A percentile compares a stretch with the other conserved stretches of the same genome.
phyloP scores from a whole-genome alignment of 2,329 filamentous ascomycete species.

The Colletotrichum phormii region DNA sequence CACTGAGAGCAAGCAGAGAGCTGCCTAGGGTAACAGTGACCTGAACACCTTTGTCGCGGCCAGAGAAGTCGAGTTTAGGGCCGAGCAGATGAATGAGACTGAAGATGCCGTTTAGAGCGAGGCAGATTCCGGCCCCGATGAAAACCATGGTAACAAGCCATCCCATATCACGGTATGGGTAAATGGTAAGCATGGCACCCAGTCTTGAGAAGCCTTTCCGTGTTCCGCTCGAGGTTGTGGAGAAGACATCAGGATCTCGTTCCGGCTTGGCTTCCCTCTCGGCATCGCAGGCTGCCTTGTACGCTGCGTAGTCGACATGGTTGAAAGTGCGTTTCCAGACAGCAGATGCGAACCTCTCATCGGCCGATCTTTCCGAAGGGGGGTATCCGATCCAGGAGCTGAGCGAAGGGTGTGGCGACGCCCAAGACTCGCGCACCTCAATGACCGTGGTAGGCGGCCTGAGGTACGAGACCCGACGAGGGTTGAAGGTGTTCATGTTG shows the following conservation, averaged over 20 bases:
- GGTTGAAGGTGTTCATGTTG: conserved; percentile 36
- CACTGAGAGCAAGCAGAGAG: conserved; percentile 12
- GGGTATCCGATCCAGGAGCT: conserved; percentile 31
- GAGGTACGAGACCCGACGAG: conserved; percentile 33
- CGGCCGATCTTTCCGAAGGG: conserved; percentile 9
- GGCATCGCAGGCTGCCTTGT: conserved; percentile 32
- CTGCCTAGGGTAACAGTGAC: conserved; percentile 16
- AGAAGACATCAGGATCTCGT: conserved; percentile 16
- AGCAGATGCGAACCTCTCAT: conserved; percentile 23
- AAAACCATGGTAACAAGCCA: conserved; percentile 33
- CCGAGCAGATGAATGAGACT: conserved; percentile 3
- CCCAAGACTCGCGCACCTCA: conserved; percentile 1
- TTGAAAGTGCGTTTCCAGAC: conserved; percentile 33
- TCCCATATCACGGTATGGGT: conserved; percentile 33
- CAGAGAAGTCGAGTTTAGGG: conserved; percentile 9
- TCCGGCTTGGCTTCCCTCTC: conserved; percentile 27
- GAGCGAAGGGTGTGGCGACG: conserved; percentile 30
- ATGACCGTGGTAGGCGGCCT: conserved; percentile 12
- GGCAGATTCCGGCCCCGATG: conserved; percentile 5
- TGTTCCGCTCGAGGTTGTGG: not conserved
- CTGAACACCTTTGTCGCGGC: conserved; percentile 1
- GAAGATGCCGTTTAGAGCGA: conserved; percentile 27
- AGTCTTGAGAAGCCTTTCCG: conserved; percentile 18
- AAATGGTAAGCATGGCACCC: conserved; percentile 30
- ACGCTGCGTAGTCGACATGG: conserved; percentile 31